Evolutionary conservation across 495 filamentous ascomycete species (phyloP).

Genomic region (Penicillium crystallinum): DNA sequence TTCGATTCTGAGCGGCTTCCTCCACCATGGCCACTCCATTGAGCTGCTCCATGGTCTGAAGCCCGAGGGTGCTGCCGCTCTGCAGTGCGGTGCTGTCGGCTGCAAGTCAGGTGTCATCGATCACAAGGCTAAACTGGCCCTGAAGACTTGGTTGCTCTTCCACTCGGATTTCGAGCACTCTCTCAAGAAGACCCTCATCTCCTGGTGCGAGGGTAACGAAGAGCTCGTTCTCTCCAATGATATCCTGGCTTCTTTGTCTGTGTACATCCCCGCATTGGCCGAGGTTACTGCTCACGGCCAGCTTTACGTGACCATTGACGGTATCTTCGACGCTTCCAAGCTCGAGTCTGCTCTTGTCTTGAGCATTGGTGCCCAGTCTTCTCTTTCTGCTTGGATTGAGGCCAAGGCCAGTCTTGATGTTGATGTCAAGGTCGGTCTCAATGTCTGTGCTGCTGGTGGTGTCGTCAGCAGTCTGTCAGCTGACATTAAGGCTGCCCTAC

Average conservation of each 20-base stretch:
- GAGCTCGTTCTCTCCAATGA: conserved; percentile 19
- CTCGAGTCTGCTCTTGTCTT: conserved; percentile 31
- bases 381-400: conserved; percentile 29
- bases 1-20: conserved; percentile 18
- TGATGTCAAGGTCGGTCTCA: conserved; percentile 32
- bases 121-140: conserved; percentile 24
- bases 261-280: conserved; percentile 36
- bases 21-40: conserved; percentile 16
- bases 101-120: conserved; percentile 30
- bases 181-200: conserved; percentile 26
- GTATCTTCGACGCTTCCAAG: conserved; percentile 32
- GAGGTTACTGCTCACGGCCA: conserved; percentile 35
- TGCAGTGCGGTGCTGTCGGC: conserved; percentile 38
- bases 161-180: conserved; percentile 23
- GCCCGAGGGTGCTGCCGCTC: conserved; percentile 37
- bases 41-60: conserved; percentile 28
- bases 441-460: conserved; percentile 37
- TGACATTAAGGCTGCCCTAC: conserved; percentile 32
- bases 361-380: conserved; percentile 25
- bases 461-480: conserved; percentile 28
- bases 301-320: conserved; percentile 37
- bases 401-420: conserved; percentile 20
- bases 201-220: conserved; percentile 26
- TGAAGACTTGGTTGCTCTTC: conserved; percentile 32
- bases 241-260: conserved; percentile 25